phyloP scores from a whole-genome alignment of 2,329 filamentous ascomycete genomes.

The Fusarium longipes region DNA sequence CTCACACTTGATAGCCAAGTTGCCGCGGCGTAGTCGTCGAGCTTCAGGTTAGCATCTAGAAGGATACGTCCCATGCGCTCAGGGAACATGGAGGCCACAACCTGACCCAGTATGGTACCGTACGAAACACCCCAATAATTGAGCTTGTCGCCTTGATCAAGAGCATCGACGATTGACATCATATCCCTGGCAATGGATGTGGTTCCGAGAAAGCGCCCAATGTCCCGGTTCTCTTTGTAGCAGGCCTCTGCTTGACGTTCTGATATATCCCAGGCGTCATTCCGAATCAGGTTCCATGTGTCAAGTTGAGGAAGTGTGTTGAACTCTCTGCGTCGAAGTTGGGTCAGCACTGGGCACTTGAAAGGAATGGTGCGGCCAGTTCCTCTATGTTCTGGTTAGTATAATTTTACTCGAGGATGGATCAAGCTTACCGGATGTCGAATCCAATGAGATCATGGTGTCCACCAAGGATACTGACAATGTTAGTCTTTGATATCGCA shows the following conservation, averaged over 20 bases:
- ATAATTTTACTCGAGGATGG: fast-evolving
- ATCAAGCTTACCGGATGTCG: conserved; percentile 7
- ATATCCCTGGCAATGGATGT: conserved; percentile 52
- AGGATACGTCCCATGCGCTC: conserved; percentile 33
- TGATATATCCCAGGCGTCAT: no score
- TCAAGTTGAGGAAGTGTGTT: neutral
- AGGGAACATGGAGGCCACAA: conserved; percentile 39
- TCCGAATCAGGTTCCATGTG: neutral
- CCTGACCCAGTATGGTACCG: conserved; percentile 37
- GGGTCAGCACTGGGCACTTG: neutral
- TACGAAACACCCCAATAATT: conserved; percentile 50
- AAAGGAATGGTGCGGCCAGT: conserved; percentile 19
- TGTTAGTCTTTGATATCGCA: neutral
- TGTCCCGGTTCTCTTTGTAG: conserved; percentile 36
- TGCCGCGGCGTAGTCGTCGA: conserved; percentile 12
- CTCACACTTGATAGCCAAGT: fast-evolving
- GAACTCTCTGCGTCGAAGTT: neutral
- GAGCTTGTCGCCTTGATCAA: conserved; percentile 49
- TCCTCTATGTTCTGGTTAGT: neutral
- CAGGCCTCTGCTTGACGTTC: conserved; percentile 43
- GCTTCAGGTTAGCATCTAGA: conserved; percentile 30
- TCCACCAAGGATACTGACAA: conserved; percentile 20
- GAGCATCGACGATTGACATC: conserved; percentile 48
- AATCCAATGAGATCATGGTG: conserved; percentile 27
- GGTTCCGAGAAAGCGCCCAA: conserved; percentile 47